These are phyloP conservation scores for Cryptomeria japonica DNA, from an alignment of 75 land plant genomes.

Conservation along the genomic window DNA sequence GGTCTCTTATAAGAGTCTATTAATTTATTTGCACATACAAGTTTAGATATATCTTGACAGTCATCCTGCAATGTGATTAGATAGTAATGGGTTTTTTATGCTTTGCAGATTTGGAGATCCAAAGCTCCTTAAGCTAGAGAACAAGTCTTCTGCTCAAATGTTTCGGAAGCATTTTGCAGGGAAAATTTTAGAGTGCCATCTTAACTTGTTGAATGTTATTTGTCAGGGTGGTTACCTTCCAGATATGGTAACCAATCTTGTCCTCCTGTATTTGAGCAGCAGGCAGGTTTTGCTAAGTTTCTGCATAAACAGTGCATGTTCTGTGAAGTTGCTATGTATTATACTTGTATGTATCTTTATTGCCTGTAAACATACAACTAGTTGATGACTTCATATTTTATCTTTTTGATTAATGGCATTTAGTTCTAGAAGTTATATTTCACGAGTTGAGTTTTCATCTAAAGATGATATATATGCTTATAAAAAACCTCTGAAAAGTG, in stretches of 20 bases:
- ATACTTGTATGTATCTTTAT: neutral
- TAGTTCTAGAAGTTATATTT: neutral
- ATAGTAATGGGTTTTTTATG: neutral
- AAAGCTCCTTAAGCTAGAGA: conserved; percentile 89
- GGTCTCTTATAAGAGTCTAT: neutral
- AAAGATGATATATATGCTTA: neutral
- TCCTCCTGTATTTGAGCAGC: conserved; percentile 87
- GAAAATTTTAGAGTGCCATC: conserved; percentile 84
- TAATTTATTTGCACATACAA: neutral
- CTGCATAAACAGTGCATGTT: neutral
- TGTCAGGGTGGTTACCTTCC: conserved; percentile 88
- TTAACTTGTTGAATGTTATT: conserved; percentile 72
- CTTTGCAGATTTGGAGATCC: conserved; percentile 87
- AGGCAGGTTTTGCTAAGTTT: conserved; percentile 41
- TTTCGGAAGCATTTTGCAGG: conserved; percentile 90
- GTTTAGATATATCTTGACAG: neutral
- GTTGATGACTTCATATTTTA: neutral
- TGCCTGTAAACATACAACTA: neutral
- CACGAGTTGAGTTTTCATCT: neutral
- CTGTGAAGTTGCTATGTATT: neutral
- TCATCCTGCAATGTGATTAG: neutral
- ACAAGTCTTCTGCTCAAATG: conserved; percentile 87
- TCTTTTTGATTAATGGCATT: neutral
- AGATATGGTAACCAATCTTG: conserved; percentile 64
- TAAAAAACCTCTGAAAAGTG: neutral